Evolutionary conservation across 2,329 filamentous ascomycete species (phyloP), one percentile per base, ranked within the genome.

Genomic region (Diplodia sapinea): DNA sequence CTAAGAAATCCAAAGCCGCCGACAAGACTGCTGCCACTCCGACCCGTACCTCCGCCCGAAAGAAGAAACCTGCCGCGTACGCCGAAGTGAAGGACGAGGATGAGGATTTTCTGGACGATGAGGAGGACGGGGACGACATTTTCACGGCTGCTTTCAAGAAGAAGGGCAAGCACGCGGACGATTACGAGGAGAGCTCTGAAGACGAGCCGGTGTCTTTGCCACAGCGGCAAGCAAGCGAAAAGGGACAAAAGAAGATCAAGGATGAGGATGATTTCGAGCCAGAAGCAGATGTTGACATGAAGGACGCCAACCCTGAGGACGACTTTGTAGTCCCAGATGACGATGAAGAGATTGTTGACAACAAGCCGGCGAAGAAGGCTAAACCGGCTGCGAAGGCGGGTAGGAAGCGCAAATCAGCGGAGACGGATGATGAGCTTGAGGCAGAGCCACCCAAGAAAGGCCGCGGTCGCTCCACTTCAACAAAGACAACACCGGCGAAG

Each of bases 121-220:
- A 82, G 57, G 89, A 87, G 54, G 84, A 80, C 3, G 90, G 87
- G n/a, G 91, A 93, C 71, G 94, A 97, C 72, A 93, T 97, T 23
- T 94, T 94, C 78, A 91, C 89, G 15, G 89, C 90, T 4, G 88
- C 92, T 70, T 86, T 85, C 40, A 90, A 88, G 75, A 86, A 85
- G 57, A 82, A 86, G 54, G 87, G 64, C n/a, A 66, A 85, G 67
- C 92, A 87, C 68, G 90, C 91, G 69, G 82, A 81, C 64, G 87
- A 88, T 23, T 92, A 95, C 66, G 90, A 93, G 38, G 73, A 72
- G 11, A 76, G 74, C 63, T 74, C 72, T 33, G 70, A 78, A 4
- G 74, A 77, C 54, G 73, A 75, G 40, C 31, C 73, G 6, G 69
- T 78, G 52, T 68, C 73, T 29, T 69, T 78, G 29, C 76, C 77